Base-by-base conservation (phyloP, 1,139 yeast genomes). In the Saccharomyces hybrid region DNA sequence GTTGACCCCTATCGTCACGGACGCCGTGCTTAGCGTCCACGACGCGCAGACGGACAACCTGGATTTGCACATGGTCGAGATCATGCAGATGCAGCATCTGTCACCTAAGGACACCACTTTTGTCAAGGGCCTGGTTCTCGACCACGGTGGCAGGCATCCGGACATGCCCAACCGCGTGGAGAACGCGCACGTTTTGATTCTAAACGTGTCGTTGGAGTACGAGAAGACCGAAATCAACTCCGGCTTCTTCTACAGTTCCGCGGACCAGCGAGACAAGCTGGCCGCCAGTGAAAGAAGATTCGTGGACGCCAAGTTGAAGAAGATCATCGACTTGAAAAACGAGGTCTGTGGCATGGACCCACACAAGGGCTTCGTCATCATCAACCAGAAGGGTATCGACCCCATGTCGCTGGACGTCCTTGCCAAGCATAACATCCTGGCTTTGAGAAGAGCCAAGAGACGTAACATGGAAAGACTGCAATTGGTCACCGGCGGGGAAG, bases 121-220 rank as follows among this genome's bases (percentile, higher is more conserved):
- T 60, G 78, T 95, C 60, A 84, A 81, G 64, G 99, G 99, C 48
- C 80, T 95, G 62, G 98, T 93, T 41, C 79, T 95, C 62, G 99
- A 95, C 70, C 99, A 95, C 70, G 99, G 99, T 59, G 97, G 97
- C 14, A 83, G 99, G 70, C 99, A 95, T 75, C 99, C 99, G 47
- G 99, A 93, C 72, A 95, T 95, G 99, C 99, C 99, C 56, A 87
- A 84, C 64, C 75, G 84, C 55, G 86, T 93, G 25, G 81, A 82
- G 62, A 88, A 93, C 71, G 97, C 97, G 1, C 78, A 82, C 66
- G 83, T 95, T 48, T 78, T 95, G 68, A 95, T 89, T 52, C 78
- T 95, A 65, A 95, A 95, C 70, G 99, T 95, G 49, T 88, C 96
- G 3, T 78, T 95, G 64, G 99, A 95, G 73, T 95, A 93, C 71